Conservation (phyloP, 352 stramenopile genomes). For the Globisporangium alternatum region DNA sequence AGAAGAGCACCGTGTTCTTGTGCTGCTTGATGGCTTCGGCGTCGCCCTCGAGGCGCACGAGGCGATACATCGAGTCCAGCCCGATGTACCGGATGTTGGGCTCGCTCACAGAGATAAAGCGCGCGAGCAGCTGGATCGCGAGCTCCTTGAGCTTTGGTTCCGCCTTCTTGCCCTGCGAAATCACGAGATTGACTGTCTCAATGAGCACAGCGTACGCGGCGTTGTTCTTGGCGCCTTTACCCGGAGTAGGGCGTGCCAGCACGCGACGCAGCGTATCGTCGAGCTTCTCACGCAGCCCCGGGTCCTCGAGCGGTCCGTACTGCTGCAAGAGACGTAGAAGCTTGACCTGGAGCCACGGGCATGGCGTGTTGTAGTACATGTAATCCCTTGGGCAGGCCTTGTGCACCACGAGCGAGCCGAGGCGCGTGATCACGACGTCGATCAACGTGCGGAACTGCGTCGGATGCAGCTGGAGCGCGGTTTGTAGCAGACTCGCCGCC, state of each 20-base stretch:
- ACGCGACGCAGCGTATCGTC: constrained; percentile 92
- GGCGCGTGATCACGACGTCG: constrained; percentile 90
- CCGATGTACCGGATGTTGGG: constrained; percentile 98
- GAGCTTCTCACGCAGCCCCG: constrained; percentile 61
- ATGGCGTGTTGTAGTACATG: constrained; percentile 97
- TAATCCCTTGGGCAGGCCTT: constrained; percentile 93
- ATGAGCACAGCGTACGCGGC: constrained; percentile 96
- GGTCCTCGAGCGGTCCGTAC: constrained; percentile 77
- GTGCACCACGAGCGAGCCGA: constrained; percentile 92
- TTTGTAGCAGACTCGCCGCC: constrained; percentile 89
- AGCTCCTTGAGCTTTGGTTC: constrained; percentile 88
- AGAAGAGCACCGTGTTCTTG: constrained; percentile 94
- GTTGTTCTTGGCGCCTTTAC: constrained; percentile 93
- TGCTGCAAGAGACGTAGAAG: constrained; percentile 92
- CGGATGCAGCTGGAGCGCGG: constrained; percentile 87
- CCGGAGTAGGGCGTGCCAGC: constrained; percentile 84
- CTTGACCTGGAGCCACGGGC: constrained; percentile 95
- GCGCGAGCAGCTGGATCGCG: constrained; percentile 92
- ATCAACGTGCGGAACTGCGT: constrained; percentile 91
- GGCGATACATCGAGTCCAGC: constrained; percentile 95
- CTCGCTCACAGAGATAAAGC: constrained; percentile 97
- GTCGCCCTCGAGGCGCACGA: constrained; percentile 88
- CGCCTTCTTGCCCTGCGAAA: constrained; percentile 87
- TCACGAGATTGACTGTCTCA: constrained; percentile 97
- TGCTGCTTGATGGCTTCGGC: constrained; percentile 91